Conservation (phyloP, 345 rosid species). For the Eucalyptus erythrocorys region DNA sequence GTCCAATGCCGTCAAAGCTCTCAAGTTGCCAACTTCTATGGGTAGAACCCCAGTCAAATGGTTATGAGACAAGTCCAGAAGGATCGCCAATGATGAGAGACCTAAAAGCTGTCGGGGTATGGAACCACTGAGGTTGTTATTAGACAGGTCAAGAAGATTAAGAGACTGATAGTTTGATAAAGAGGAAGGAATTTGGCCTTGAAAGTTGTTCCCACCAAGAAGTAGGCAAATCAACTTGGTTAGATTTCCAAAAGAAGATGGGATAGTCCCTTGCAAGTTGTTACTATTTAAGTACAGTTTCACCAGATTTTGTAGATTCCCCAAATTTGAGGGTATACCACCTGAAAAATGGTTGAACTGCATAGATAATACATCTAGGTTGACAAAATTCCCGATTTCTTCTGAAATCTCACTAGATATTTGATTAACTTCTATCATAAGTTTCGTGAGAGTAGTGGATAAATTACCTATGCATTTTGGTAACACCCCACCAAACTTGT, state of each 20-base stretch:
- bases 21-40: neutral
- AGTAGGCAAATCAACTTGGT: no score
- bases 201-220: no score
- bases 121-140: no score
- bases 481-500: neutral
- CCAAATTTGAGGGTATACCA: neutral
- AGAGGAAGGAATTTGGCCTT: no score
- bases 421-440: fast-evolving
- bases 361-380: fast-evolving
- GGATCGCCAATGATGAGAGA: neutral
- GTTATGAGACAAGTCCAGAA: neutral
- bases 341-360: neutral
- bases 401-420: neutral
- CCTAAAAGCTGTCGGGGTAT: neutral
- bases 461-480: neutral
- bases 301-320: neutral
- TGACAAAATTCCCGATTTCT: neutral
- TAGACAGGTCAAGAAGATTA: no score
- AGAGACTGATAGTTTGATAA: no score
- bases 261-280: no score
- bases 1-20: neutral
- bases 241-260: no score
- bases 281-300: no score
- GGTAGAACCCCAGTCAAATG: neutral
- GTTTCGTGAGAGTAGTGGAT: neutral